phyloP scores from a whole-genome alignment of 2,329 filamentous ascomycete genomes.

The Fusarium avenaceum region DNA sequence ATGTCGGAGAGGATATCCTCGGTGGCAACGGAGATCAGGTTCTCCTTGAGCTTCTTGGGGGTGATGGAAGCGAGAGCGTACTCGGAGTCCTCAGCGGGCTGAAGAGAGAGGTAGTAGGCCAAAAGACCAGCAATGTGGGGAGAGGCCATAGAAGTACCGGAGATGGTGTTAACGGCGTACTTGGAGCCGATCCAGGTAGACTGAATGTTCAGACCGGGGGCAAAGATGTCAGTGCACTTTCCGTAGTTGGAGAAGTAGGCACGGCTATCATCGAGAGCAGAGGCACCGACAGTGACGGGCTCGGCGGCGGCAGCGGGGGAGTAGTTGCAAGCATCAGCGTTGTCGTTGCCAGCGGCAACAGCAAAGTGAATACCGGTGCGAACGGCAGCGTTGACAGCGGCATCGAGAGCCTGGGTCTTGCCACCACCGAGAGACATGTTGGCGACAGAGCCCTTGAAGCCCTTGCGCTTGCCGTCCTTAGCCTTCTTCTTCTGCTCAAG shows the following conservation, averaged over 20 bases:
- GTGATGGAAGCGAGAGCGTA: conserved; percentile 91
- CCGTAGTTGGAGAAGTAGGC: conserved; percentile 99
- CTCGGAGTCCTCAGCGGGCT: conserved; percentile 89
- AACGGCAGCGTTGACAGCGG: conserved; percentile 94
- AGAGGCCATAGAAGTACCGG: conserved; percentile 98
- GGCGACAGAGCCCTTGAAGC: conserved; percentile 98
- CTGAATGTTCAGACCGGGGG: conserved; percentile 94
- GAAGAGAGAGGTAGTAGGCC: conserved; percentile 97
- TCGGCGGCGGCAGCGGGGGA: conserved; percentile 93
- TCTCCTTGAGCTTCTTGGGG: conserved; percentile 93
- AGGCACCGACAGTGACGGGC: conserved; percentile 95
- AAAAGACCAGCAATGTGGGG: conserved; percentile 96
- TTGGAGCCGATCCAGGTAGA: conserved; percentile 99
- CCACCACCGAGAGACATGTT: conserved; percentile 99
- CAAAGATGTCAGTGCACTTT: conserved; percentile 99
- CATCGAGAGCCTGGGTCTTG: conserved; percentile 92
- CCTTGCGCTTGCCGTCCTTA: conserved; percentile 91
- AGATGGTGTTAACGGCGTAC: conserved; percentile 98
- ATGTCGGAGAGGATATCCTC: conserved; percentile 83
- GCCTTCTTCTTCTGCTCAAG: conserved; percentile 79
- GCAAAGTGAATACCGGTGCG: conserved; percentile 95
- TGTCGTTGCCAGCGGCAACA: conserved; percentile 98
- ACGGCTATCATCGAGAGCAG: conserved; percentile 91
- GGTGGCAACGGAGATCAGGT: conserved; percentile 87
- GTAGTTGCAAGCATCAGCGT: conserved; percentile 99